phyloP scores from a whole-genome alignment of 2,329 filamentous ascomycete species.

The Aureobasidium melanogenum region DNA sequence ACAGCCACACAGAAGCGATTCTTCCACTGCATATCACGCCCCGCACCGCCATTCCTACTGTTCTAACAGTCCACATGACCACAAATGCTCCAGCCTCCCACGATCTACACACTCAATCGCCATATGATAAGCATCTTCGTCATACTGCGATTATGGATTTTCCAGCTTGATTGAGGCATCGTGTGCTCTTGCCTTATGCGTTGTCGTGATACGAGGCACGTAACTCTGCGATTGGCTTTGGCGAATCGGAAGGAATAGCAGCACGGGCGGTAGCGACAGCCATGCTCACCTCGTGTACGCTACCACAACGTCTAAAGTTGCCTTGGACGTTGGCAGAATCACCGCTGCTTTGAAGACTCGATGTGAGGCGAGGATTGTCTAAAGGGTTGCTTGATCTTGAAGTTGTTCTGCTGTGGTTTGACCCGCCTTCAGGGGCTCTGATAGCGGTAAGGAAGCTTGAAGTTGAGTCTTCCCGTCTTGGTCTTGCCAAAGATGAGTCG shows the following conservation, averaged over 20 bases:
- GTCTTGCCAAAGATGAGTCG: constrained; percentile 22
- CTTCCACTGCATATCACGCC: not conserved
- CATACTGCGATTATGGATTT: not conserved
- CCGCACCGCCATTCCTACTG: not conserved
- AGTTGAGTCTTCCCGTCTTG: constrained; percentile 30
- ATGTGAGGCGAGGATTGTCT: not conserved
- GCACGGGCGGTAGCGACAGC: constrained; percentile 6
- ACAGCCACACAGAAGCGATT: not conserved
- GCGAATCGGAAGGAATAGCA: not conserved
- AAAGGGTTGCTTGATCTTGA: constrained; percentile 17
- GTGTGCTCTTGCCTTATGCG: not conserved
- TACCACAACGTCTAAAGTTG: not conserved
- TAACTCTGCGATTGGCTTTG: not conserved
- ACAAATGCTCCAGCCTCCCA: not conserved
- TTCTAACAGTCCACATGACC: not conserved
- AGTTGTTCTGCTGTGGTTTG: constrained; percentile 19
- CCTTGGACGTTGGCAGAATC: not conserved
- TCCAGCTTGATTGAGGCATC: not conserved
- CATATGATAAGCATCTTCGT: not conserved
- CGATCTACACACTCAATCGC: not conserved
- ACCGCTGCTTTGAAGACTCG: not conserved
- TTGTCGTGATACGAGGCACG: not conserved
- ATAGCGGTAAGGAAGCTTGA: constrained; percentile 30
- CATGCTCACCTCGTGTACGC: constrained; percentile 1
- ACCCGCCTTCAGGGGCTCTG: constrained; percentile 18